Conservation (phyloP, 805 yeast genomes). For the Ascoidea tarda region DNA sequence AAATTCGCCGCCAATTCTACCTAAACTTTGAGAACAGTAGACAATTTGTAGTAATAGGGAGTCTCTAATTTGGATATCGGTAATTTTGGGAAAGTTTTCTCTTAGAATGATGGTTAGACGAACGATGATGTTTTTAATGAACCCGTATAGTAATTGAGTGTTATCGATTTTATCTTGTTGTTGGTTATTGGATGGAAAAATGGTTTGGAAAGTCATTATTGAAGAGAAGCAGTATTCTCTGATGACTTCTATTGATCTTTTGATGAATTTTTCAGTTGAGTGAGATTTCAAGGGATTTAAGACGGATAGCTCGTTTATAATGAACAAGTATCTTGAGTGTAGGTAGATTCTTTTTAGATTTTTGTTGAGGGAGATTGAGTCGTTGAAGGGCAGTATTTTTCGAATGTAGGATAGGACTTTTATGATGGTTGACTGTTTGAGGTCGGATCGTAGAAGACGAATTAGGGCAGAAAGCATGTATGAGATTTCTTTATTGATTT, state of each 20-base stretch:
- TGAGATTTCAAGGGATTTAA: slow-evolving; percentile 40
- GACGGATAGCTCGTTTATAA: slow-evolving; percentile 43
- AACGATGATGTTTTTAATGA: slow-evolving; percentile 20
- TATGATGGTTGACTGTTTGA: slow-evolving; percentile 65
- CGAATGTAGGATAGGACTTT: slow-evolving; percentile 67
- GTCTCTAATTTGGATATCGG: slow-evolving; percentile 30
- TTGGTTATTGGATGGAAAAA: slow-evolving; percentile 29
- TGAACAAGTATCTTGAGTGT: slow-evolving; percentile 55
- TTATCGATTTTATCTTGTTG: slow-evolving; percentile 19
- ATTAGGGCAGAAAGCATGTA: slow-evolving; percentile 62
- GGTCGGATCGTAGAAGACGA: slow-evolving; percentile 54
- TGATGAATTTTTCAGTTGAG: slow-evolving; percentile 46
- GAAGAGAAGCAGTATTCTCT: slow-evolving; percentile 75
- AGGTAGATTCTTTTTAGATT: slow-evolving; percentile 43
- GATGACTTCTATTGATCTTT: slow-evolving; percentile 68
- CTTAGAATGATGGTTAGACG: slow-evolving; percentile 18
- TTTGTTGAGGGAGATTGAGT: slow-evolving; percentile 10
- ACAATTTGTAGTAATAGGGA: slow-evolving; percentile 71
- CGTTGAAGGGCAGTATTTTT: slow-evolving; percentile 40
- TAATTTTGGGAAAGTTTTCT: slow-evolving; percentile 20
- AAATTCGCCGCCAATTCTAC: slow-evolving; percentile 58
- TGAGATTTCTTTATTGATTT: slow-evolving; percentile 41
- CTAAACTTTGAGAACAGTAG: slow-evolving; percentile 79
- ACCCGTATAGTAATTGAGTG: slow-evolving; percentile 22
- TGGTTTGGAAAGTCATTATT: slow-evolving; percentile 47